phyloP scores from a whole-genome alignment of 768 basidiomycete genomes.

The Naematelia aurantialba region DNA sequence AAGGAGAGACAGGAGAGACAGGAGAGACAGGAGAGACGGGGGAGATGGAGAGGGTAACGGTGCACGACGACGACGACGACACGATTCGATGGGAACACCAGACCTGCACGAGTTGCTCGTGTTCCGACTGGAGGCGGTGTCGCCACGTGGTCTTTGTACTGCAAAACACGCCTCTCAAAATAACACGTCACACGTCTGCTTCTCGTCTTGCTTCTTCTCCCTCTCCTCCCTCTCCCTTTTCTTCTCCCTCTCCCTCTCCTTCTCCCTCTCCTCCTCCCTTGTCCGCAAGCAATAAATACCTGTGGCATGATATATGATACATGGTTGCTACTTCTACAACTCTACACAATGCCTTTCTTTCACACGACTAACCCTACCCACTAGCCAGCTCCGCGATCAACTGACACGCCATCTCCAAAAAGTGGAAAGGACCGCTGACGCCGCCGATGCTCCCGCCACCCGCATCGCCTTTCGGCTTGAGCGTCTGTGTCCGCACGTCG shows the following conservation, averaged over 20 bases:
- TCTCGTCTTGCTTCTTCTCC: background rate
- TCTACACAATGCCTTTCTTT: no score
- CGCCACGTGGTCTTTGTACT: background rate
- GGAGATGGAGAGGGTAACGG: no score
- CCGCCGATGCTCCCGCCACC: conserved; percentile 44
- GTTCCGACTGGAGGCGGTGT: background rate
- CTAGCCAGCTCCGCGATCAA: conserved; percentile 86
- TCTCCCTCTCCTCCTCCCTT: background rate
- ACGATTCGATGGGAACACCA: no score
- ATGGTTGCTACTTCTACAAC: no score
- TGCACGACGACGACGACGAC: no score
- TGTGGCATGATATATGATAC: no score
- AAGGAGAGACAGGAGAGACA: no score
- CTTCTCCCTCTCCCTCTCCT: background rate
- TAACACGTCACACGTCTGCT: background rate
- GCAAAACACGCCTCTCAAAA: background rate
- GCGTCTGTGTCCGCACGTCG: conserved; percentile 4
- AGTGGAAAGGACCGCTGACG: conserved; percentile 71
- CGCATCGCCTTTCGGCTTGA: conserved; percentile 11
- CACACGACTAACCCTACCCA: conserved; percentile 16
- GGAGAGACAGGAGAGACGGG: no score
- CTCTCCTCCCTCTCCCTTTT: background rate
- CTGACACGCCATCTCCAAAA: conserved; percentile 91
- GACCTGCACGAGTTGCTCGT: no score
- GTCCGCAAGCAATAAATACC: background rate